Conservation (phyloP, 208 protist genomes). For the Leishmania braziliensis region DNA sequence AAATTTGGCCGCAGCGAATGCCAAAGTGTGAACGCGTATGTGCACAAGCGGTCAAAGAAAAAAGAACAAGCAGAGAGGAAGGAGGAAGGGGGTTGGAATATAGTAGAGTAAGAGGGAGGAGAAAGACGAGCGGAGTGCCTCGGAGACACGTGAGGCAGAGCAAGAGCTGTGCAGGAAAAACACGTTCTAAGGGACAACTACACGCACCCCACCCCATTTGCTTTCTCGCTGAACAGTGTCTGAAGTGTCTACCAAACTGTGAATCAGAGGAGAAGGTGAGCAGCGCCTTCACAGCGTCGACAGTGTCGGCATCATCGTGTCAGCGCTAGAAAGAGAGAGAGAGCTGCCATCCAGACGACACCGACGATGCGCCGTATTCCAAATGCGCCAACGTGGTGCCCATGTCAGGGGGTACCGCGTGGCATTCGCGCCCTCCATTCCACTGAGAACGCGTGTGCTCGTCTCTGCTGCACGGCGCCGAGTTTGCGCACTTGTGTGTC, state of each 20-base stretch:
- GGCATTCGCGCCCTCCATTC: not conserved
- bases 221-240: not conserved
- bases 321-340: not conserved
- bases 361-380: not conserved
- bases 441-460: not conserved
- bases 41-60: not conserved
- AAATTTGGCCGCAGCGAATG: not conserved
- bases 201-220: not conserved
- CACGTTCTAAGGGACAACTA: not conserved
- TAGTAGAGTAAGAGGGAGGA: not conserved
- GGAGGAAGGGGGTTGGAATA: not conserved
- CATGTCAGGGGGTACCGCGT: not conserved
- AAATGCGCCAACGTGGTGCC: not conserved
- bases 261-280: not conserved
- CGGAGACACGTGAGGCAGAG: not conserved
- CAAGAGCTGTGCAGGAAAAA: not conserved
- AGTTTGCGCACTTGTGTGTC: not conserved
- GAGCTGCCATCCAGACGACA: not conserved
- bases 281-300: not conserved
- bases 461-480: not conserved
- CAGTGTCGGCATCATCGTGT: not conserved
- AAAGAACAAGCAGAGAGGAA: not conserved
- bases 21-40: not conserved
- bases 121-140: not conserved
- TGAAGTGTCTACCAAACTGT: not conserved